Evolutionary conservation across 2,329 filamentous ascomycete species (phyloP).

Genomic region (Fusarium napiforme): DNA sequence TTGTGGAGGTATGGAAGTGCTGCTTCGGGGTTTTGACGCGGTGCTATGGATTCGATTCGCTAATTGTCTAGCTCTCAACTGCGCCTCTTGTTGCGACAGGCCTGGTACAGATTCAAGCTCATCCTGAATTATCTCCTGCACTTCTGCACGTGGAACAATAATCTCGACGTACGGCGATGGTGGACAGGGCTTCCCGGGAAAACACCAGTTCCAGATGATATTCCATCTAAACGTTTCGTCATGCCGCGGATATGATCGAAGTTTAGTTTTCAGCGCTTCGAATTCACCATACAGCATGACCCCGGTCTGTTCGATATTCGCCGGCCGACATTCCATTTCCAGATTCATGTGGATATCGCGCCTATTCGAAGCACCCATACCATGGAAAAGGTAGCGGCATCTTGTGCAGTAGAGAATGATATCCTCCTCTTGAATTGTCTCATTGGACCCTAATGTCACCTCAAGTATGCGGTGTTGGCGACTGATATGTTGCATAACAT

Average conservation of each 20-base stretch:
- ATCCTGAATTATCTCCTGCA: fast-evolving
- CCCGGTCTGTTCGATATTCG: neutral
- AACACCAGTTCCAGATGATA: neutral
- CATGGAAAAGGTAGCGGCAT: neutral
- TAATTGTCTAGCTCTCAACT: neutral
- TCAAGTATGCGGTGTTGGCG: neutral
- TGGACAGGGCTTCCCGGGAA: neutral
- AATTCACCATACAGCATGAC: no score
- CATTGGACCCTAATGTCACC: neutral
- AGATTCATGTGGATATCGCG: no score
- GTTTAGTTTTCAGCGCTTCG: no score
- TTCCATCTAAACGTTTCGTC: neutral
- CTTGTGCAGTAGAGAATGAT: neutral
- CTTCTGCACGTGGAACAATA: neutral
- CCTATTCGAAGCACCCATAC: neutral
- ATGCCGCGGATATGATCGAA: no score
- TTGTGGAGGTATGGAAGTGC: neutral
- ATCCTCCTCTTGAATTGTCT: fast-evolving
- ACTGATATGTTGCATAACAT: neutral
- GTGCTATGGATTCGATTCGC: neutral
- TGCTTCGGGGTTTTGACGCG: no score
- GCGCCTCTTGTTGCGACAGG: neutral
- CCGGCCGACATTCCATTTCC: neutral
- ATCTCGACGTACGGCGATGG: neutral
- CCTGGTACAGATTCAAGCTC: neutral